These are phyloP conservation scores for Pythium periplocum DNA, from an alignment of 352 stramenopile genomes.

Conservation along the genomic window DNA sequence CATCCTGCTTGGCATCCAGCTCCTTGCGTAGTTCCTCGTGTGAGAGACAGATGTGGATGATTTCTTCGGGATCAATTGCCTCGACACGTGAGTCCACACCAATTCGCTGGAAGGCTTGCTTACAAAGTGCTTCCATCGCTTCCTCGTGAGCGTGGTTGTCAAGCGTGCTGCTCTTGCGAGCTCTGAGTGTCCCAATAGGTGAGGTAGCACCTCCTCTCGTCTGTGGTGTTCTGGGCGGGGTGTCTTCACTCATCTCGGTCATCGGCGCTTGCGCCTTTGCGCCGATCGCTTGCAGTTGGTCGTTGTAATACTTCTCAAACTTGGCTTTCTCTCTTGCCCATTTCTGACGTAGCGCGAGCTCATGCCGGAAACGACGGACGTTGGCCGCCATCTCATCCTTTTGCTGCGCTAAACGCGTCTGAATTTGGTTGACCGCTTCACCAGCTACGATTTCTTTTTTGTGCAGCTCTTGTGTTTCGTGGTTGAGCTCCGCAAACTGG, in stretches of 20 bases:
- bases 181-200: background rate
- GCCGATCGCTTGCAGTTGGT: slow-evolving; percentile 39
- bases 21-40: slow-evolving; percentile 69
- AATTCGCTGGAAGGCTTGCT: slow-evolving; percentile 63
- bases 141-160: slow-evolving; percentile 13
- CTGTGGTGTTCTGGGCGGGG: background rate
- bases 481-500: slow-evolving; percentile 47
- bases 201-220: slow-evolving; percentile 5
- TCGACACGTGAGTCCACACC: slow-evolving; percentile 54
- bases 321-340: slow-evolving; percentile 78
- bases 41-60: slow-evolving; percentile 56
- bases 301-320: slow-evolving; percentile 82
- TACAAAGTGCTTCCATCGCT: slow-evolving; percentile 25
- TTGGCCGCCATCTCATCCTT: slow-evolving; percentile 64
- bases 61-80: slow-evolving; percentile 54
- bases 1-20: slow-evolving; percentile 55
- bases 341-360: slow-evolving; percentile 67
- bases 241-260: background rate
- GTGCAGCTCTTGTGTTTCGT: slow-evolving; percentile 70
- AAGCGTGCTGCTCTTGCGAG: too few relatives aligned
- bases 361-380: slow-evolving; percentile 54
- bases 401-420: slow-evolving; percentile 57
- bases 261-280: slow-evolving; percentile 1
- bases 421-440: slow-evolving; percentile 66
- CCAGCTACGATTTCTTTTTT: slow-evolving; percentile 70